A percentile compares a stretch with the other conserved stretches of the same genome.
Conservation (phyloP, 805 yeast species). For the Metschnikowia cubensis region DNA sequence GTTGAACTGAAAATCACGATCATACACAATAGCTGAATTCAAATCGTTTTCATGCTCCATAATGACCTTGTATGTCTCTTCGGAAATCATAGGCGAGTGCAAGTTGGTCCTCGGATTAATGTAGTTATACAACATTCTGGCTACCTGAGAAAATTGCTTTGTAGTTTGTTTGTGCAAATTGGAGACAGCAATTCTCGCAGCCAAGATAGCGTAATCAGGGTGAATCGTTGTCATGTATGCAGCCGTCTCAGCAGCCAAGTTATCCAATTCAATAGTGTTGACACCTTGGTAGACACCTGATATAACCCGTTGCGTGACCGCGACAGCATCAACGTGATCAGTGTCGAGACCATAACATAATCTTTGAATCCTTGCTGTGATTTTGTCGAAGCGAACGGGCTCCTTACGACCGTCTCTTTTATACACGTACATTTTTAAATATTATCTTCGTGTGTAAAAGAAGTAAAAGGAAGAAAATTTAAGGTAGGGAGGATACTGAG, state of each 20-base stretch:
- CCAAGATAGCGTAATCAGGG: slow-evolving; percentile 94
- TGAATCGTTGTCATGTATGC: slow-evolving; percentile 97
- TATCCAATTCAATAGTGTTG: slow-evolving; percentile 72
- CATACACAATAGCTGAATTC: slow-evolving; percentile 43
- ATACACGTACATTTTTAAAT: slow-evolving; percentile 62
- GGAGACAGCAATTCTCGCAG: slow-evolving; percentile 94
- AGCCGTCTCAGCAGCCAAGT: slow-evolving; percentile 89
- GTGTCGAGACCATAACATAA: slow-evolving; percentile 93
- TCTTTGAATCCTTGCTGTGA: slow-evolving; percentile 88
- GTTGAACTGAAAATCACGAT: slow-evolving; percentile 52
- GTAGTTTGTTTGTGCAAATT: slow-evolving; percentile 93
- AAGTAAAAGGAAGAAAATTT: not conserved
- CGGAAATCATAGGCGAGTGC: slow-evolving; percentile 46
- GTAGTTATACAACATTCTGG: slow-evolving; percentile 68
- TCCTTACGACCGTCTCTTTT: slow-evolving; percentile 94
- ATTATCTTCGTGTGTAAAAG: not conserved
- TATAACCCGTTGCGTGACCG: slow-evolving; percentile 92
- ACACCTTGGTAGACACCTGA: slow-evolving; percentile 98
- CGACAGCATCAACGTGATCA: slow-evolving; percentile 88
- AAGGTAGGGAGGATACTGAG: not conserved
- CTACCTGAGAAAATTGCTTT: slow-evolving; percentile 75
- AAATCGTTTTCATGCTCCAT: slow-evolving; percentile 38
- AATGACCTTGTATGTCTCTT: slow-evolving; percentile 39
- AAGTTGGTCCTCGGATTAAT: slow-evolving; percentile 73
- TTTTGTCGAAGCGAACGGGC: slow-evolving; percentile 92